Percentiles rank a stretch among this genome's conserved stretches.
phyloP scores from a whole-genome alignment of 2,329 filamentous ascomycete genomes.

The Trichoderma sp. region DNA sequence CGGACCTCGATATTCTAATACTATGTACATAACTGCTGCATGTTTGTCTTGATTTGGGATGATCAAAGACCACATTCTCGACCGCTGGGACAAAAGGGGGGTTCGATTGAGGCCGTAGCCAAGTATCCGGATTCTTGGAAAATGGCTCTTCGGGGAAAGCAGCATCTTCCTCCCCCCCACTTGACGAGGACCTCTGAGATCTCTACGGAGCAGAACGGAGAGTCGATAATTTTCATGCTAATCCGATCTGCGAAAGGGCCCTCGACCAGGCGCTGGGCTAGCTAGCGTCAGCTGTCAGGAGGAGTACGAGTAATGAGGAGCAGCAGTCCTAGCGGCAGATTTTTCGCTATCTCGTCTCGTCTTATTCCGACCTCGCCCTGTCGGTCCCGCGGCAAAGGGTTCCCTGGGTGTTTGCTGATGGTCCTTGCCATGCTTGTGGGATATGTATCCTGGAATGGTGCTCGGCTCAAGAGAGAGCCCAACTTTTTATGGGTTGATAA shows the following conservation, averaged over 20 bases:
- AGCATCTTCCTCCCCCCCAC: constrained; percentile 10
- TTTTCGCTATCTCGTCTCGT: neutral
- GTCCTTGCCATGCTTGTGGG: neutral
- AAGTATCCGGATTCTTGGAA: constrained; percentile 5
- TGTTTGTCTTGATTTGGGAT: neutral
- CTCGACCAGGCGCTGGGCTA: neutral
- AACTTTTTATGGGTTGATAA: neutral
- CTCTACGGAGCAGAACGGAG: neutral
- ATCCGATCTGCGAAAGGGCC: constrained; percentile 2
- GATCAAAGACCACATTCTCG: neutral
- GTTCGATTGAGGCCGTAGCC: neutral
- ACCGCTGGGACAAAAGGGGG: neutral
- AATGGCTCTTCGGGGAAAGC: neutral
- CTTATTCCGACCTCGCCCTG: neutral
- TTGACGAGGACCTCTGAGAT: neutral
- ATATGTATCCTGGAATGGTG: neutral
- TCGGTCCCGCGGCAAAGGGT: neutral
- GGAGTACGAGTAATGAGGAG: neutral
- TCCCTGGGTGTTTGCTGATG: neutral
- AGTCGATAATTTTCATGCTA: neutral
- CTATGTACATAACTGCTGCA: neutral
- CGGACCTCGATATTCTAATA: neutral
- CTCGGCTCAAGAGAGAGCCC: neutral
- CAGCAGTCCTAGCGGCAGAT: neutral
- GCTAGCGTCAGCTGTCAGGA: neutral